These are phyloP conservation scores for Puccinia triticina DNA, from an alignment of 1,284 basidiomycete species.

Conservation along the genomic window DNA sequence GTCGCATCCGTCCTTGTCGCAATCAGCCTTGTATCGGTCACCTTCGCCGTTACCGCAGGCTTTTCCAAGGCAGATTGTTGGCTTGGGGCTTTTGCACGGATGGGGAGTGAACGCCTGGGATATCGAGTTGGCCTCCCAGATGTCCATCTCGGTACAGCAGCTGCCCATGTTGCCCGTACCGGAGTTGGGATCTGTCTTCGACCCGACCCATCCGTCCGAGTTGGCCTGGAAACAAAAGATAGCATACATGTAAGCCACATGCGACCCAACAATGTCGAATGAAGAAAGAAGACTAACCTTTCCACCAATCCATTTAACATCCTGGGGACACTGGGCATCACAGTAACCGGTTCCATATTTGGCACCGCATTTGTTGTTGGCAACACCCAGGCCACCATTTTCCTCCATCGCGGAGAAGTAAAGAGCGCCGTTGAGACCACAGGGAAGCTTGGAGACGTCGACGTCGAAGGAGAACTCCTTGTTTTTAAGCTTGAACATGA, in stretches of 20 bases:
- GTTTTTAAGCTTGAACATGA: slow-evolving; percentile 46
- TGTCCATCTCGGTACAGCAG: slow-evolving; percentile 59
- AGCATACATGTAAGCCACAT: no score
- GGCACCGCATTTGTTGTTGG: slow-evolving; percentile 28
- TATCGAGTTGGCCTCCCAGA: slow-evolving; percentile 43
- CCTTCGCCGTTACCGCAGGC: slow-evolving; percentile 22
- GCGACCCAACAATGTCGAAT: no score
- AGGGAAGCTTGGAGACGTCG: slow-evolving; percentile 42
- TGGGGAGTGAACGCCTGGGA: slow-evolving; percentile 45
- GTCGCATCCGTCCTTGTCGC: slow-evolving; percentile 50
- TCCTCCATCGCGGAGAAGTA: slow-evolving; percentile 61
- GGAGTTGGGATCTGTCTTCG: slow-evolving; percentile 57
- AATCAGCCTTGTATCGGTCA: slow-evolving; percentile 22
- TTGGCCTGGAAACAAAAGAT: slow-evolving; percentile 57
- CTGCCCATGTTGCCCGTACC: slow-evolving; percentile 63
- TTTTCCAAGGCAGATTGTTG: neutral
- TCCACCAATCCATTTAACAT: slow-evolving; percentile 68
- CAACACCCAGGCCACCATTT: slow-evolving; percentile 55
- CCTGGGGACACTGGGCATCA: slow-evolving; percentile 62
- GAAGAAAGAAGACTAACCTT: slow-evolving; percentile 58
- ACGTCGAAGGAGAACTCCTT: slow-evolving; percentile 39
- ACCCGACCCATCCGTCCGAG: slow-evolving; percentile 56
- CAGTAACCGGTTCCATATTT: slow-evolving; percentile 57
- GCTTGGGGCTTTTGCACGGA: neutral
- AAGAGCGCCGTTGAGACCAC: slow-evolving; percentile 60